Base-by-base conservation (phyloP, 2,329 filamentous ascomycete species). In the Stachybotrys chlorohalonatus region DNA sequence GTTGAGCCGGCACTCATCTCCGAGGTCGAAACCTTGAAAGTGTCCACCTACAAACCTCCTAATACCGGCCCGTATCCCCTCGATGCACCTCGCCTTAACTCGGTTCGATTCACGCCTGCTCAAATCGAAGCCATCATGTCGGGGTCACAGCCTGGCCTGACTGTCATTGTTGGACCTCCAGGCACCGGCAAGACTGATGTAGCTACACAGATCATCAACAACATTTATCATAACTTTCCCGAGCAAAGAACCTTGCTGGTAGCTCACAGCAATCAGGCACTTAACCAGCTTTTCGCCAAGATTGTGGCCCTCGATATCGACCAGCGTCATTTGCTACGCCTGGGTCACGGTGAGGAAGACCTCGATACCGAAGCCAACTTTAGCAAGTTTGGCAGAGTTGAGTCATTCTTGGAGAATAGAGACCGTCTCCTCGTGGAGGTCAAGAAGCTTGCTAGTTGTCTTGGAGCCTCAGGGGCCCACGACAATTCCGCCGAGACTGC, bases 121-220 rank as follows among this genome's bases (percentile, higher is more conserved):
- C 94, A 97, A 70, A 82, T 95, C 31, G 89, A 97, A 68, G 94
- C 94, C 31, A 94, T 99, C 64, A 85, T 89, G 57, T 96, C 93
- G 47, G 94, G 94, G 17, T 92, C 90, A 7, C 95, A 99, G 64
- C 93, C 94, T 42, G 94, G 95, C 17, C 78, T 99, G 52, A 96
- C 93, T 1, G 83, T 99, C 51, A 87, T 99, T 62, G 90, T 99
- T 58, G 94, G 94, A 1, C 94, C 94, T 53, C 94, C 94, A 7
- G 94, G 94, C 54, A 99, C 94, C 7, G 94, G 95, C 58, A 99
- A 99, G 76, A 99, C 94, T n/a, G 94, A 99, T 71, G 94, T 99
- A 53, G 92, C 91, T 51, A 96, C 93, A 5, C 94, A 99, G 70
- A 95, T 97, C 68, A 99, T 99, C 73, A 96, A 90, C 75, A 96